These are phyloP conservation scores for Alternaria incomplexa DNA, from an alignment of 2,329 filamentous ascomycete genomes.

Conservation along the genomic window DNA sequence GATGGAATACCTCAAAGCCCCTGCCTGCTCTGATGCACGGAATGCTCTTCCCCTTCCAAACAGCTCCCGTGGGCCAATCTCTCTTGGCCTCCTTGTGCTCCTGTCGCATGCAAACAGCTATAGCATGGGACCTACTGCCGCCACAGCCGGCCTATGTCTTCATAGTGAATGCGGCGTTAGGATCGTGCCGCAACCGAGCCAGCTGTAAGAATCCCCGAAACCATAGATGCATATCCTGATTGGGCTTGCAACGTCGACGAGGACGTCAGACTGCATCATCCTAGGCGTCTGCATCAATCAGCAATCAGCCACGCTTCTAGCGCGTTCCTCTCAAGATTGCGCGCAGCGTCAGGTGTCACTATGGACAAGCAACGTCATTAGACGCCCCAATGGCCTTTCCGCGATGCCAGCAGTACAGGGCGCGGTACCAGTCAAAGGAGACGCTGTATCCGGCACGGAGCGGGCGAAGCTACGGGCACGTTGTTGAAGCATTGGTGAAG, in stretches of 20 bases:
- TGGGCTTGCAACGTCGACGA: conserved; percentile 3
- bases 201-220: neutral
- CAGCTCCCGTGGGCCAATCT: neutral
- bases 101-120: conserved; percentile 5
- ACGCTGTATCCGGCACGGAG: neutral
- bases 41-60: neutral
- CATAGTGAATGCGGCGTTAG: conserved; percentile 7
- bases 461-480: neutral
- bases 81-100: conserved; percentile 1
- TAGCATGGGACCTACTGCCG: neutral
- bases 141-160: conserved; percentile 11
- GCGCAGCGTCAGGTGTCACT: conserved; percentile 4
- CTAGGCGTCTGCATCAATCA: neutral
- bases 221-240: neutral
- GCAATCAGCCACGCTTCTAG: conserved; percentile 12
- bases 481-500: neutral
- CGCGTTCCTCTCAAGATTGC: conserved; percentile 6
- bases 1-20: neutral
- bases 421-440: conserved; percentile 4
- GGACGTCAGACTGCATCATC: conserved; percentile 12
- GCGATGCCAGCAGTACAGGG: conserved; percentile 4
- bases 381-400: neutral
- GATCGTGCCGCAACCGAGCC: conserved; percentile 8
- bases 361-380: neutral
- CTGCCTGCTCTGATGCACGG: neutral